Evolutionary conservation across 306 rosid genomes (phyloP), one percentile per base, ranked within the genome.

Genomic region (Corylus heterophylla): DNA sequence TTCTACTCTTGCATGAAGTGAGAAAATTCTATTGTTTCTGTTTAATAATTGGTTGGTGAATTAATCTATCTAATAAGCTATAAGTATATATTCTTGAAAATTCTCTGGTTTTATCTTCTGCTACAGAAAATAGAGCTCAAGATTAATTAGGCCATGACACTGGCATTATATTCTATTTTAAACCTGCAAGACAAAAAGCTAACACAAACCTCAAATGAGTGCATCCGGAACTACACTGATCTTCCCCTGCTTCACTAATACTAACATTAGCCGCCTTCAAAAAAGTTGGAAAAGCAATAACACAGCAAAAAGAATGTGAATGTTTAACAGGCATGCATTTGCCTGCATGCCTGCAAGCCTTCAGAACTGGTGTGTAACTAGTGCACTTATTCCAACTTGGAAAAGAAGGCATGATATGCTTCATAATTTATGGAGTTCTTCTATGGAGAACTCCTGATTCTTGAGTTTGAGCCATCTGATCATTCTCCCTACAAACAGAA

Each of bases 381-480:
- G 12, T 62, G 39, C 35, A 48, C 14, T 66, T 76, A 69, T 81
- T 80, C 52, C 48, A 73, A 73, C 55, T 79, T 31, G 50, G 10
- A n/a, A 3, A 54, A 67, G 67, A 70, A 66, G 66, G 8, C 13
- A 4, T 2, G 14, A 17, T 4, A 1, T 20, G 8, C 35, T 35
- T 20, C 48, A 74, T 25, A 67, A 59, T 44, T 18, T 75, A 67
- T 47, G 42, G 77, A 16, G 59, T 62, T 78, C 29, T 72, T 78
- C 78, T 74, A 74, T 51, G 49, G 54, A 84, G 76, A 55, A 76
- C 50, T 50, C 78, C 85, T 10, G 85, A 79, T 25, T 73, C 85
- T 81, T 45, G 76, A 16, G 67, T 54, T 6, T 75, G 50, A 61
- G 3, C 50, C n/a, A 68, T 54, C 73, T 2, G 35, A 31, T 56